These are phyloP conservation scores for Hyphodiscus hymeniophilus DNA, from an alignment of 495 filamentous ascomycete species.

Conservation along the genomic window DNA sequence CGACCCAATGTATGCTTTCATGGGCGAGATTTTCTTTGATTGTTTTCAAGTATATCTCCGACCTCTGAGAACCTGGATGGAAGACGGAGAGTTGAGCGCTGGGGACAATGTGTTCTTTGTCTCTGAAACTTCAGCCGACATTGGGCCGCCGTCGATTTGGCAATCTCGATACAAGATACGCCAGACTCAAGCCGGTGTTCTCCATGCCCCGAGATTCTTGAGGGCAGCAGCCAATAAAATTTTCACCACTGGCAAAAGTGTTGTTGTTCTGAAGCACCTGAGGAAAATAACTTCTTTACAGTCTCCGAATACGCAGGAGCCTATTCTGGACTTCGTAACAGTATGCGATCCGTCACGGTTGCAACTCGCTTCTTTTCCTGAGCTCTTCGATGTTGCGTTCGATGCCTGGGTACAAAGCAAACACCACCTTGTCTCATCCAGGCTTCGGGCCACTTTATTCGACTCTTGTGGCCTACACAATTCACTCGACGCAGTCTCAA, in stretches of 20 bases:
- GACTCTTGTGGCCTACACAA: conserved; percentile 57
- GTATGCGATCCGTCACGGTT: conserved; percentile 36
- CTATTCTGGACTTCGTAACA: conserved; percentile 44
- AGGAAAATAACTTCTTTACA: conserved; percentile 30
- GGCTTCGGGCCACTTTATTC: conserved; percentile 59
- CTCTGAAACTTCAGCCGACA: conserved; percentile 42
- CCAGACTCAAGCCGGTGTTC: conserved; percentile 39
- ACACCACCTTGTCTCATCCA: conserved; percentile 55
- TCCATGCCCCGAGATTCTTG: conserved; percentile 68
- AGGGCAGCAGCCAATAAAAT: conserved; percentile 58
- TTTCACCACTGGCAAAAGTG: conserved; percentile 80
- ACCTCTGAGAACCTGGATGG: conserved; percentile 80
- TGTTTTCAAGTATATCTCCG: conserved; percentile 78
- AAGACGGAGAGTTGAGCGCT: conserved; percentile 58
- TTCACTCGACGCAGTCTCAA: conserved; percentile 57
- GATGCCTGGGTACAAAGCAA: conserved; percentile 63
- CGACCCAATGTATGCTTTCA: conserved; percentile 45
- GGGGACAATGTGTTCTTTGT: conserved; percentile 68
- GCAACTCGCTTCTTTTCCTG: conserved; percentile 61
- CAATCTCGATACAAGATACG: conserved; percentile 61
- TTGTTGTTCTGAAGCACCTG: conserved; percentile 68
- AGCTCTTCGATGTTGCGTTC: conserved; percentile 62
- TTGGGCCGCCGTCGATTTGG: conserved; percentile 63
- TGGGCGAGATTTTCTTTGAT: conserved; percentile 65
- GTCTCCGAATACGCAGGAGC: conserved; percentile 23